phyloP scores from a whole-genome alignment of 768 basidiomycete species.

The Grammothele lineata region DNA sequence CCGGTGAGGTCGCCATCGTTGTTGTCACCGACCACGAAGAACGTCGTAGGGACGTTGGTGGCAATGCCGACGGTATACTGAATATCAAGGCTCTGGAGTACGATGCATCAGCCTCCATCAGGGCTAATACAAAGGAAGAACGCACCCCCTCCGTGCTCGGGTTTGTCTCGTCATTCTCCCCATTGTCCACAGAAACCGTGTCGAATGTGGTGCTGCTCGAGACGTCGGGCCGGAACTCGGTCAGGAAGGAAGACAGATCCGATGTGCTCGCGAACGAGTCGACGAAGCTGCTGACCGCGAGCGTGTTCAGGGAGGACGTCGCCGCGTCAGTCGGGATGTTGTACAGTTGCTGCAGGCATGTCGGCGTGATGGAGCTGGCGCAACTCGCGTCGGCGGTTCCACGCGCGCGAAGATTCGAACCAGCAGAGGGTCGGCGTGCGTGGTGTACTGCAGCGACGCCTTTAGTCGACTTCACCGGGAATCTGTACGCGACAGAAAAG shows the following conservation, averaged over 20 bases:
- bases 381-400: conserved; percentile 19
- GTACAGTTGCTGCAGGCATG: conserved; percentile 30
- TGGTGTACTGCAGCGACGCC: conserved; percentile 17
- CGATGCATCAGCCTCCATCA: not conserved
- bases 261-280: conserved; percentile 5
- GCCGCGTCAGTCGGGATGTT: conserved; percentile 21
- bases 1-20: conserved; percentile 26
- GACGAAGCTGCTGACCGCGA: conserved; percentile 11
- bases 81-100: conserved; percentile 15
- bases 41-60: conserved; percentile 13
- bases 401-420: not conserved
- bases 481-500: no score
- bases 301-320: conserved; percentile 3
- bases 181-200: conserved; percentile 5
- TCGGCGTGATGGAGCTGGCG: conserved; percentile 19
- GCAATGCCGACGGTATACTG: conserved; percentile 18
- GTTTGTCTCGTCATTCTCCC: conserved; percentile 6
- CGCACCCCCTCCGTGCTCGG: conserved; percentile 10
- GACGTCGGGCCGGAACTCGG: conserved; percentile 13
- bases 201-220: conserved; percentile 5
- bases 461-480: conserved; percentile 12
- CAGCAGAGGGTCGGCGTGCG: not conserved
- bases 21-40: conserved; percentile 6
- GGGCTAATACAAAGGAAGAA: not conserved
- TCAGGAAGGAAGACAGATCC: conserved; percentile 12